phyloP scores from a whole-genome alignment of 345 rosid genomes.

The Pseudoturritis turrita region DNA sequence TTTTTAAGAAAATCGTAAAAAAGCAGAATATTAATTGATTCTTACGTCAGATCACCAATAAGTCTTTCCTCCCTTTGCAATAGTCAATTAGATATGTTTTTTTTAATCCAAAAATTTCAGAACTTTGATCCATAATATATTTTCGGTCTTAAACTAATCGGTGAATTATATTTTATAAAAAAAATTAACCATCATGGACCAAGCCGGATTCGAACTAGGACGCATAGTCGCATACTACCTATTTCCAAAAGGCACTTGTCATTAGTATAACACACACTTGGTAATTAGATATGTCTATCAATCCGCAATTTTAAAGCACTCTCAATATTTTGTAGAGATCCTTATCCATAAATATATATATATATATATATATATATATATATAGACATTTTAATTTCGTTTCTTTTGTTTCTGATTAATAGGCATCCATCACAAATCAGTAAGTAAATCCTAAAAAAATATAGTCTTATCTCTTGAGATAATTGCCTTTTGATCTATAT shows the following conservation, averaged over 20 bases:
- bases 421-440: neutral
- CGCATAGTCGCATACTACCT: no score
- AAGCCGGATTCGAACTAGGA: no score
- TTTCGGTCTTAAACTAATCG: no score
- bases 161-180: no score
- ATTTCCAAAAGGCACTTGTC: no score
- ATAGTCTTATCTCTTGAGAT: neutral
- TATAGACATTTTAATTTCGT: no score
- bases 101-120: no score
- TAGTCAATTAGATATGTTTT: neutral
- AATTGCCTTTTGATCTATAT: neutral
- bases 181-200: no score
- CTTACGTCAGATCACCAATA: constrained; percentile 9
- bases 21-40: neutral
- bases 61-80: neutral
- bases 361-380: no score
- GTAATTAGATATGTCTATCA: neutral
- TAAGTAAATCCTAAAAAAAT: neutral
- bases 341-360: neutral
- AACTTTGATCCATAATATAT: no score
- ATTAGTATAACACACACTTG: no score
- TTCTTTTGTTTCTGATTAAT: neutral
- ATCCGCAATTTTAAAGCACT: neutral
- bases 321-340: neutral
- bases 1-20: neutral